Conservation (phyloP, 495 filamentous ascomycete species). For the Hypoxylon intermedium region DNA sequence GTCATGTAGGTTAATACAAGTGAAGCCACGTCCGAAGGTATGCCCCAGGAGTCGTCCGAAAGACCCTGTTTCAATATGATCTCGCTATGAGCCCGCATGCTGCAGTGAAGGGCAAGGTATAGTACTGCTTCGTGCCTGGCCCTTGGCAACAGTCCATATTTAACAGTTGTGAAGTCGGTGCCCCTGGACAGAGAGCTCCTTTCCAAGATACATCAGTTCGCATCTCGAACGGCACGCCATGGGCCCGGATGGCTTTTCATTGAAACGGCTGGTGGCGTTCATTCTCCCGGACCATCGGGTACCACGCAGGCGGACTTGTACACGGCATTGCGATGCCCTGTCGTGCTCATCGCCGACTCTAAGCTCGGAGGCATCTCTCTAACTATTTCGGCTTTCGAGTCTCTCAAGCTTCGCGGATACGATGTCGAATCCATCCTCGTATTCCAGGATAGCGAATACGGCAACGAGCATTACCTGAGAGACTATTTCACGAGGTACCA, state of each 20-base stretch:
- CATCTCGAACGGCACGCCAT: conserved; percentile 54
- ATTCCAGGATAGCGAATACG: conserved; percentile 66
- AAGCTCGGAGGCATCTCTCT: conserved; percentile 76
- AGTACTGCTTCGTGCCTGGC: background rate
- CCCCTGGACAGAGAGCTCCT: conserved; percentile 58
- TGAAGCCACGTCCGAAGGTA: conserved; percentile 65
- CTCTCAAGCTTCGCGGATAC: conserved; percentile 73
- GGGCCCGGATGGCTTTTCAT: conserved; percentile 60
- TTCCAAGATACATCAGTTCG: conserved; percentile 50
- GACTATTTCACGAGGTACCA: conserved; percentile 65
- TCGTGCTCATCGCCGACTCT: conserved; percentile 74
- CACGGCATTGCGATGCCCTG: conserved; percentile 70
- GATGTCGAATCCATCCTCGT: conserved; percentile 71
- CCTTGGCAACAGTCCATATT: conserved; percentile 1
- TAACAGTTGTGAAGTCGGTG: conserved; percentile 35
- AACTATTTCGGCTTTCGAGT: conserved; percentile 78
- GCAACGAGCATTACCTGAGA: conserved; percentile 68
- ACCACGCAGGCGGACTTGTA: conserved; percentile 78
- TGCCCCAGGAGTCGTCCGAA: conserved; percentile 51
- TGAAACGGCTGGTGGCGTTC: conserved; percentile 79
- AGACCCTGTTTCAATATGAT: conserved; percentile 72
- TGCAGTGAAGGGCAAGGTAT: conserved; percentile 59
- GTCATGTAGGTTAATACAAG: conserved; percentile 14
- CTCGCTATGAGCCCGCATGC: conserved; percentile 77
- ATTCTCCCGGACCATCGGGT: conserved; percentile 76